Conservation (phyloP, 2,329 filamentous ascomycete species). For the Didymella sp. region DNA sequence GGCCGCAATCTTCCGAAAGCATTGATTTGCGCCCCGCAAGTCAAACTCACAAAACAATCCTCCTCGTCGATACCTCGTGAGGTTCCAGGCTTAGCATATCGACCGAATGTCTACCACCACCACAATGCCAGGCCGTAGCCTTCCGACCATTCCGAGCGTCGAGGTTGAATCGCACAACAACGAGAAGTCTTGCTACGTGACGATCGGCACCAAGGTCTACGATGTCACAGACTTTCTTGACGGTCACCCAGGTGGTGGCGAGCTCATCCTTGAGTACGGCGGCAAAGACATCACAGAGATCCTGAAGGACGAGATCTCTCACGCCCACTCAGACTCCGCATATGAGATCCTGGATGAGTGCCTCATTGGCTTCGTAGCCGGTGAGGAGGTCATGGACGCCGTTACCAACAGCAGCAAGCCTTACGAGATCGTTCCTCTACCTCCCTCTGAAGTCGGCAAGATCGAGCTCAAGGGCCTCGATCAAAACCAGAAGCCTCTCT, state of each 20-base stretch:
- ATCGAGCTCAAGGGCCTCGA: conserved; percentile 58
- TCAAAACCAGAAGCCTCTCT: conserved; percentile 57
- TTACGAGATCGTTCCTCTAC: conserved; percentile 61
- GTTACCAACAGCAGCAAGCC: conserved; percentile 57
- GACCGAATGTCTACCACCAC: conserved; percentile 51
- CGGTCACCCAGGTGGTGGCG: conserved; percentile 87
- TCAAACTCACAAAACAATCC: neutral
- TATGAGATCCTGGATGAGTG: conserved; percentile 93
- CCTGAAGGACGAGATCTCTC: conserved; percentile 81
- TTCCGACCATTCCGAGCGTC: conserved; percentile 81
- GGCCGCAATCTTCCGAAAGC: neutral
- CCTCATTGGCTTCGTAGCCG: conserved; percentile 79
- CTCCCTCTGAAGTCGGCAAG: conserved; percentile 58
- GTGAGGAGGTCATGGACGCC: conserved; percentile 62
- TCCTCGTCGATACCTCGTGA: neutral
- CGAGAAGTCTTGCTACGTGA: conserved; percentile 88
- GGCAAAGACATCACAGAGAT: conserved; percentile 86
- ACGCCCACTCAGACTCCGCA: conserved; percentile 87
- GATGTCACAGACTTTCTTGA: conserved; percentile 92
- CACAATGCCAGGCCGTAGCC: conserved; percentile 77
- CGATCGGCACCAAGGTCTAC: conserved; percentile 87
- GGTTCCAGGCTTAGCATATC: neutral
- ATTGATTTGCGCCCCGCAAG: conserved; percentile 1
- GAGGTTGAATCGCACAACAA: conserved; percentile 85
- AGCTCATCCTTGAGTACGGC: conserved; percentile 87